These are phyloP conservation scores for Cryptomeria japonica DNA, from an alignment of 75 land plant species.

Conservation along the genomic window DNA sequence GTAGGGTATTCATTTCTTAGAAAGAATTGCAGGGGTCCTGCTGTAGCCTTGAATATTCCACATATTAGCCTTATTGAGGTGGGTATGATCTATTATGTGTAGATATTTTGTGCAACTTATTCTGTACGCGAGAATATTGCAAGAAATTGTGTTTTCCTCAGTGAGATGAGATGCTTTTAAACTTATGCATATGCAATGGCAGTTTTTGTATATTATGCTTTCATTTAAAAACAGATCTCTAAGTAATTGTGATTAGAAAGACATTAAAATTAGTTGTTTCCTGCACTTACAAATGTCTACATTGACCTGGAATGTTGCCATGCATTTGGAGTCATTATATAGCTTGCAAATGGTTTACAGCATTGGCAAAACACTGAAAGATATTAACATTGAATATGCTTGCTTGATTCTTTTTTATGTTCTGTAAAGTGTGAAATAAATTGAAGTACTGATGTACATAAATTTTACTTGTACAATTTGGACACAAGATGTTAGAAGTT, in stretches of 20 bases:
- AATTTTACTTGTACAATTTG: not conserved
- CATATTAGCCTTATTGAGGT: slow-evolving; percentile 63
- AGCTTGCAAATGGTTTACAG: not conserved
- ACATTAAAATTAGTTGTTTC: not conserved
- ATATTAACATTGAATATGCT: not conserved
- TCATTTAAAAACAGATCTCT: not conserved
- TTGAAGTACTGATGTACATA: not conserved
- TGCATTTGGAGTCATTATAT: not conserved
- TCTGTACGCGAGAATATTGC: not conserved
- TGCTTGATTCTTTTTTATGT: not conserved
- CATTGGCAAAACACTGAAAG: not conserved
- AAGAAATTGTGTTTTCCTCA: not conserved
- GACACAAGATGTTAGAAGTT: not conserved
- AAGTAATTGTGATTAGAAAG: not conserved
- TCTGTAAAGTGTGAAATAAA: not conserved
- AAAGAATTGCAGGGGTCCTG: slow-evolving; percentile 66
- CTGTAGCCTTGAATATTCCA: slow-evolving; percentile 52
- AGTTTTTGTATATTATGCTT: not conserved
- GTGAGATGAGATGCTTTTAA: not conserved
- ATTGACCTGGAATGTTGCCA: not conserved
- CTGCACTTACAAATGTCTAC: not conserved
- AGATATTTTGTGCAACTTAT: slow-evolving; percentile 4
- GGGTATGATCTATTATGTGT: slow-evolving; percentile 68
- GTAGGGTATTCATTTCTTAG: slow-evolving; percentile 49
- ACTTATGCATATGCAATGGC: not conserved